Conservation (phyloP, 2,329 filamentous ascomycete species). For the Daldinia sp. region DNA sequence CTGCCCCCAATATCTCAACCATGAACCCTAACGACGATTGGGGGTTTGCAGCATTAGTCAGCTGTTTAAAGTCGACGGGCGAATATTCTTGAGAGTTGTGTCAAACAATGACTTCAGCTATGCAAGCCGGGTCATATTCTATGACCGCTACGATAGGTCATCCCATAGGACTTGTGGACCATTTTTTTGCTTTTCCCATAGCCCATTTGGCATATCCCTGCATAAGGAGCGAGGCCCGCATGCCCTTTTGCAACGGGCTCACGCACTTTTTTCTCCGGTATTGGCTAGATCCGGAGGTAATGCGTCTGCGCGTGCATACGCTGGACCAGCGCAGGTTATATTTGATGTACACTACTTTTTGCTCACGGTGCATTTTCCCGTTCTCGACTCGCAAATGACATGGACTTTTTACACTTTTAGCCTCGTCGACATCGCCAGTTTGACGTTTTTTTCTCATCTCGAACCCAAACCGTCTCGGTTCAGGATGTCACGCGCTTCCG, state of each 20-base stretch:
- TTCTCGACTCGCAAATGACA: slow-evolving; percentile 27
- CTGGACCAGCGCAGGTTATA: slow-evolving; percentile 29
- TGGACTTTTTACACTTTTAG: slow-evolving; percentile 23
- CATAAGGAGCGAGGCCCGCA: slow-evolving; percentile 27
- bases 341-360: slow-evolving; percentile 38
- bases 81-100: slow-evolving; percentile 19
- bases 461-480: slow-evolving; percentile 20
- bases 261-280: slow-evolving; percentile 34
- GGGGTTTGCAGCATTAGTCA: slow-evolving; percentile 27
- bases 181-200: slow-evolving; percentile 21
- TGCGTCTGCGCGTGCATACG: slow-evolving; percentile 39
- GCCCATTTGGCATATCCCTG: slow-evolving; percentile 26
- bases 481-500: slow-evolving; percentile 22
- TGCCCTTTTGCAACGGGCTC: slow-evolving; percentile 31
- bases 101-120: slow-evolving; percentile 15
- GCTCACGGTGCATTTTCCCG: slow-evolving; percentile 29
- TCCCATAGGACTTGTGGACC: slow-evolving; percentile 17
- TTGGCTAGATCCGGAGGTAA: slow-evolving; percentile 40
- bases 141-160: slow-evolving; percentile 15
- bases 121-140: slow-evolving; percentile 28
- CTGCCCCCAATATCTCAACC: slow-evolving; percentile 37
- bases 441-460: slow-evolving; percentile 19
- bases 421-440: slow-evolving; percentile 29
- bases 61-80: slow-evolving; percentile 23
- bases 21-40: slow-evolving; percentile 26